Conservation (phyloP, 2,329 filamentous ascomycete genomes). For the Penicillium sp. region DNA sequence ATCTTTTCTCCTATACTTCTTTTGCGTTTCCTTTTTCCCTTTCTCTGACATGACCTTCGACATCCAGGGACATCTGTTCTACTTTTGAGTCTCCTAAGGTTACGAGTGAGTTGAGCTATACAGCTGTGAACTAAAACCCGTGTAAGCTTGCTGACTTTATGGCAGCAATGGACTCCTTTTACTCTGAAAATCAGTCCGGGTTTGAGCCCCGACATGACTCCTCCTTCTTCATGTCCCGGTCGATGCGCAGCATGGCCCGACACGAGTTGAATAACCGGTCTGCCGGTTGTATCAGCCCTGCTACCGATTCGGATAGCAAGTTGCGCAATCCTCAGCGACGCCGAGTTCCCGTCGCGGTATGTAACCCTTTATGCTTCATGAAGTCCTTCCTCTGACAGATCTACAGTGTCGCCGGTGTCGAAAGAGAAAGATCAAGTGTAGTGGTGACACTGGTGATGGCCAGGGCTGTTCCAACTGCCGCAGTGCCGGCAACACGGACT, state of each 20-base stretch:
- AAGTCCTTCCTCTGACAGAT: not conserved
- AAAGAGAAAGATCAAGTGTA: conserved; percentile 92
- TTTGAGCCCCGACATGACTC: conserved; percentile 25
- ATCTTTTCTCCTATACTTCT: conserved; percentile 21
- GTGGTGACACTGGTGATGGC: conserved; percentile 74
- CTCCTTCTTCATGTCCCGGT: conserved; percentile 23
- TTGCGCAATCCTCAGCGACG: conserved; percentile 41
- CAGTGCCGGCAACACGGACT: conserved; percentile 60
- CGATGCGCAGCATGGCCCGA: conserved; percentile 23
- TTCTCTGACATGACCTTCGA: conserved; percentile 15
- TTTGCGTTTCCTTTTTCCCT: conserved; percentile 19
- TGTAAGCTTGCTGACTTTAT: not conserved
- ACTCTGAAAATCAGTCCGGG: conserved; percentile 10
- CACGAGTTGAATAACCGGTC: conserved; percentile 24
- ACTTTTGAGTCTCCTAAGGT: not conserved
- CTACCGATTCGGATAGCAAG: conserved; percentile 34
- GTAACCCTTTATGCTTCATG: conserved; percentile 2
- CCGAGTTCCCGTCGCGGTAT: conserved; percentile 53
- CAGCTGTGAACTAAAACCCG: not conserved
- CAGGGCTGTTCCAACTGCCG: conserved; percentile 78
- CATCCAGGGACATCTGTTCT: conserved; percentile 13
- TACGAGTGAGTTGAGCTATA: not conserved
- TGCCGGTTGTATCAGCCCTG: conserved; percentile 19
- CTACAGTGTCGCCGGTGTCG: conserved; percentile 78
- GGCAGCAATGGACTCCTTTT: conserved; percentile 15